Evolutionary conservation across 2,329 filamentous ascomycete species (phyloP).

Genomic region (Orbilia oligospora): DNA sequence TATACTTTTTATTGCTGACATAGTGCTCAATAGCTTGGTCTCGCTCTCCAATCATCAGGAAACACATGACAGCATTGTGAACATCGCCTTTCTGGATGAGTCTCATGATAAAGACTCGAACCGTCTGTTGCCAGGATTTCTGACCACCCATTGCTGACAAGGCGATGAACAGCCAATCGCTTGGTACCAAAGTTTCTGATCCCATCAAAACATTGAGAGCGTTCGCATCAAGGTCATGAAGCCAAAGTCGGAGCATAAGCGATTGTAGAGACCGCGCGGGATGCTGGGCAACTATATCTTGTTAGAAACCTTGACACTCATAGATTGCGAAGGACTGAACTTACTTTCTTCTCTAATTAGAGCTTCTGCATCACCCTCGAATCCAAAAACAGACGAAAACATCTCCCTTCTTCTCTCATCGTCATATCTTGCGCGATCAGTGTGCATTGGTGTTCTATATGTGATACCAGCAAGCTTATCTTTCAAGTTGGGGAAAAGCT

Average conservation of each 20-base stretch:
- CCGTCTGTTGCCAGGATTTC: constrained; percentile 87
- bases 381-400: constrained; percentile 94
- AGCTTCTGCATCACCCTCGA: constrained; percentile 85
- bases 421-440: constrained; percentile 61
- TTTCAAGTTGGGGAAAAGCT: constrained; percentile 72
- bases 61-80: constrained; percentile 90
- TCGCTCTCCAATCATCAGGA: constrained; percentile 90
- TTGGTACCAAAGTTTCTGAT: constrained; percentile 88
- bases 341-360: constrained; percentile 85
- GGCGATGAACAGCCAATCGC: constrained; percentile 97
- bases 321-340: constrained; percentile 62
- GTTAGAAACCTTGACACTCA: not conserved
- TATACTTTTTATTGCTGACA: constrained; percentile 87
- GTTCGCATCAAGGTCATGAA: constrained; percentile 86
- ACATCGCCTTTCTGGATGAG: constrained; percentile 90
- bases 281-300: constrained; percentile 44
- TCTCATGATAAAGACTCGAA: constrained; percentile 89
- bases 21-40: constrained; percentile 98
- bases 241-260: constrained; percentile 91
- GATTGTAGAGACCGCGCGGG: constrained; percentile 70
- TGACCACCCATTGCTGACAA: constrained; percentile 86
- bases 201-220: constrained; percentile 81
- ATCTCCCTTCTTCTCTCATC: constrained; percentile 90
- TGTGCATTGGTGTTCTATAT: constrained; percentile 65
- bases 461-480: constrained; percentile 62